Conservation (phyloP, 257 asterid species). For the Solanum sejunctum region DNA sequence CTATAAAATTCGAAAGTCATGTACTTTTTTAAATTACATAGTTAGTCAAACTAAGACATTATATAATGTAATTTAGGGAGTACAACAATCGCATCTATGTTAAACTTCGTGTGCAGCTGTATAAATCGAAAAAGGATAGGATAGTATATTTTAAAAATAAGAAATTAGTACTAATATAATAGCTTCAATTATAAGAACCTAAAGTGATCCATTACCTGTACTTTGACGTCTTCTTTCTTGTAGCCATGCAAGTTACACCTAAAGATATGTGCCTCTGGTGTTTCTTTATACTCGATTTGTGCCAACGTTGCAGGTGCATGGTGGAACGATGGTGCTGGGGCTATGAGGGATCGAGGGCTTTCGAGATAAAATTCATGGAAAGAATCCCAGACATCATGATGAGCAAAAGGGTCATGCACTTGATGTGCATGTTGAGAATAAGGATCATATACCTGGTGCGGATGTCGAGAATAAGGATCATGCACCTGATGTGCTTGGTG, state of each 20-base stretch:
- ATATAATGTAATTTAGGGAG: too few species aligned
- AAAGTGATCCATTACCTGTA: slow-evolving; percentile 16
- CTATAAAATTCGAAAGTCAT: neutral
- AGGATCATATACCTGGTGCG: neutral
- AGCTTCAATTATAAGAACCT: neutral
- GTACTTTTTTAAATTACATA: neutral
- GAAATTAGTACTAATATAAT: neutral
- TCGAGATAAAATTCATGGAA: neutral
- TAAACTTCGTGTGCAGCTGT: neutral
- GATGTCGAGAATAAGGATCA: neutral
- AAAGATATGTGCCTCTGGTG: slow-evolving; percentile 25
- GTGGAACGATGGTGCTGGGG: neutral
- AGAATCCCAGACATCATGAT: slow-evolving; percentile 3
- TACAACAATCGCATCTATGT: neutral
- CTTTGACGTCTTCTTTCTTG: slow-evolving; percentile 27
- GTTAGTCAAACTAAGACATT: neutral
- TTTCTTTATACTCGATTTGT: slow-evolving; percentile 20
- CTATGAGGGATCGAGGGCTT: neutral
- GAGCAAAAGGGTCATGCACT: slow-evolving; percentile 3
- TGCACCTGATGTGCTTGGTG: neutral
- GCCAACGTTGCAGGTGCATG: neutral
- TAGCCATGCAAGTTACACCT: slow-evolving; percentile 19
- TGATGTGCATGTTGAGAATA: neutral
- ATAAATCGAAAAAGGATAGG: neutral
- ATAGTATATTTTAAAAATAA: too few species aligned